A percentile compares a stretch with the other conserved stretches of the same genome.
These are phyloP conservation scores for Eucalyptus cloeziana DNA, from an alignment of 345 rosid species.

Conservation along the genomic window DNA sequence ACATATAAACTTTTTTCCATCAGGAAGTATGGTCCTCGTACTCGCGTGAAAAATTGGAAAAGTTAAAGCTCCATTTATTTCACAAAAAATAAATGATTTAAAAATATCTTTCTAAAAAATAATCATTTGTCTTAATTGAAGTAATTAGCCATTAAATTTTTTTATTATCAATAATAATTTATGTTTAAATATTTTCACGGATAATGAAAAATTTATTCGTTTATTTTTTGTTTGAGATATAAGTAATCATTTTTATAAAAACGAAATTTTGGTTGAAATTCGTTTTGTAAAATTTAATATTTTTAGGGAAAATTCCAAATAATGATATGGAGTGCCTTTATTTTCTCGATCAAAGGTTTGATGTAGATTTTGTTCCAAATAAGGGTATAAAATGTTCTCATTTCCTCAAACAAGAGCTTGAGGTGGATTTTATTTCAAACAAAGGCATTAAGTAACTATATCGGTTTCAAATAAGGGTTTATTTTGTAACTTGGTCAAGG, in stretches of 20 bases:
- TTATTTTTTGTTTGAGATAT: background rate
- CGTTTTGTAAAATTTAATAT: background rate
- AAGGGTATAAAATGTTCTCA: fast-evolving
- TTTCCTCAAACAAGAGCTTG: fast-evolving
- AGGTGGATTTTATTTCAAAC: fast-evolving
- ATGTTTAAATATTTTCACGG: fast-evolving
- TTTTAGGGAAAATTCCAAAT: background rate
- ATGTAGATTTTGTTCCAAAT: fast-evolving
- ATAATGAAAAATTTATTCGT: fast-evolving
- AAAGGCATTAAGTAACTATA: fast-evolving
- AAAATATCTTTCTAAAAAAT: too few species aligned
- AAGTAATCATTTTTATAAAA: too few species aligned
- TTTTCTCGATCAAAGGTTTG: too few species aligned
- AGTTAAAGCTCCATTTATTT: background rate
- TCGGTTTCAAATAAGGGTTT: too few species aligned
- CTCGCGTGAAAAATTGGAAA: fast-evolving
- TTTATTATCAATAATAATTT: too few species aligned
- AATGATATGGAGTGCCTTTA: fast-evolving
- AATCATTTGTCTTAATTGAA: background rate
- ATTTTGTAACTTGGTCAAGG: fast-evolving
- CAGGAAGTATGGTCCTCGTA: background rate
- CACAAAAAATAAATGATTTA: fast-evolving
- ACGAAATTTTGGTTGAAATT: background rate
- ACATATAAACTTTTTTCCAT: background rate
- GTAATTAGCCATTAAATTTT: background rate